Conservation (phyloP, 2,329 filamentous ascomycete species). For the Zasmidium angulare region DNA sequence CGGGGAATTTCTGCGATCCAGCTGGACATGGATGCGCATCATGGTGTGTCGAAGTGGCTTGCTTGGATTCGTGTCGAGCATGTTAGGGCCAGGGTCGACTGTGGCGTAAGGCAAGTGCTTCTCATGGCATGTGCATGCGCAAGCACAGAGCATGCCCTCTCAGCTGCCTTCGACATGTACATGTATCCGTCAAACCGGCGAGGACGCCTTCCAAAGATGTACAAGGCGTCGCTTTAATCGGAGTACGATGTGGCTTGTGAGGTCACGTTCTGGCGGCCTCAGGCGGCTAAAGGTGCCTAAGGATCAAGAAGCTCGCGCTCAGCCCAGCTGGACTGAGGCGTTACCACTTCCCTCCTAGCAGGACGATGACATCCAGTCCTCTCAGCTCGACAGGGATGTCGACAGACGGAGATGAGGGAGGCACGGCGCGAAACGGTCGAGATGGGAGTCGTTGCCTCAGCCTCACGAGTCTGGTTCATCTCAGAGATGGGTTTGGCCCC, state of each 20-base stretch:
- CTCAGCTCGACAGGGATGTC: constrained; percentile 6
- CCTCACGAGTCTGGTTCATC: not conserved
- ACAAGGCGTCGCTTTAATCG: not conserved
- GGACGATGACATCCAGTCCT: not conserved
- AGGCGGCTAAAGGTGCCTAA: not conserved
- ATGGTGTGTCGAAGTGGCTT: no score
- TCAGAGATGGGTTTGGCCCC: not conserved
- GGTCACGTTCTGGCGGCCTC: not conserved
- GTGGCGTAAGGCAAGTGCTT: not conserved
- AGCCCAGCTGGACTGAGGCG: no score
- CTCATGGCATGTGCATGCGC: no score
- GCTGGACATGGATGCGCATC: constrained; percentile 2
- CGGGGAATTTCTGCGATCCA: not conserved
- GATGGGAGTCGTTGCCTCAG: no score
- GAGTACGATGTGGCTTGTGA: not conserved
- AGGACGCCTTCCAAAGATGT: not conserved
- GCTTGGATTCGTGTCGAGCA: no score
- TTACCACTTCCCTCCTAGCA: no score
- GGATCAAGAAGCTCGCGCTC: constrained; percentile 7
- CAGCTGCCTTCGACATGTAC: not conserved
- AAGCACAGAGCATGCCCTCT: not conserved
- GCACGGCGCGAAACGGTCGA: not conserved
- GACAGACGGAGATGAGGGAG: not conserved
- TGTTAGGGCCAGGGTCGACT: not conserved
- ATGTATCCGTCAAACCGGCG: not conserved